Conservation (phyloP, 2,329 filamentous ascomycete genomes). For the Xylaria sp. region DNA sequence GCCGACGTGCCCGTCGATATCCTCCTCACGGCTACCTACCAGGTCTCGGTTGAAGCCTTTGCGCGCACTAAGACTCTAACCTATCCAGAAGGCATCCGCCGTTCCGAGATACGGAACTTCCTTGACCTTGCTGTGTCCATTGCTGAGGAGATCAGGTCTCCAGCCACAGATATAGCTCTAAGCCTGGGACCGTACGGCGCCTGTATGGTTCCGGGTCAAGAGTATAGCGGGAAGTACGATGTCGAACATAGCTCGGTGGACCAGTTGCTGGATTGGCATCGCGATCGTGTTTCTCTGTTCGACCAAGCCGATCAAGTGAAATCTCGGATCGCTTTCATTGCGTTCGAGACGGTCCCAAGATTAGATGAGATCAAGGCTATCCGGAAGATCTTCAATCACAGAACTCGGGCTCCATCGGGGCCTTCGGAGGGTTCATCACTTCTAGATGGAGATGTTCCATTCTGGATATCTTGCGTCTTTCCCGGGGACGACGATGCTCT, state of each 20-base stretch:
- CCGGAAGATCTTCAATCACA: constrained; percentile 48
- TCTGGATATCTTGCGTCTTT: constrained; percentile 68
- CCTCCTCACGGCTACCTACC: constrained; percentile 69
- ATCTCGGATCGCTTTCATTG: constrained; percentile 54
- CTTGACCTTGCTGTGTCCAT: constrained; percentile 50
- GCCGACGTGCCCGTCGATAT: constrained; percentile 61
- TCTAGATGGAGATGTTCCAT: constrained; percentile 40
- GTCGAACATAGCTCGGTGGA: constrained; percentile 46
- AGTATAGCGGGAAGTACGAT: constrained; percentile 67
- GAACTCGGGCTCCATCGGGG: constrained; percentile 35
- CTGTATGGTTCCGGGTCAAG: constrained; percentile 65
- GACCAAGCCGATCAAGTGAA: constrained; percentile 41
- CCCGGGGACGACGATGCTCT: constrained; percentile 55
- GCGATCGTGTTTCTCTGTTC: constrained; percentile 56
- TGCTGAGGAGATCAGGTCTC: constrained; percentile 39
- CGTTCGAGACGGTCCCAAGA: constrained; percentile 69
- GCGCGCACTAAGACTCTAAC: constrained; percentile 47
- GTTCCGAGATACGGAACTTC: constrained; percentile 43
- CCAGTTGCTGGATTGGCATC: constrained; percentile 59
- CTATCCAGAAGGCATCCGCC: constrained; percentile 48
- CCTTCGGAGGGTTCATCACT: constrained; percentile 26
- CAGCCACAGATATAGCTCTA: constrained; percentile 52
- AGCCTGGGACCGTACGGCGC: constrained; percentile 70
- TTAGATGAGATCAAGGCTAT: constrained; percentile 64
- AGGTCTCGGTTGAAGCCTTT: constrained; percentile 62